Evolutionary conservation across 768 basidiomycete species (phyloP), one percentile per base, ranked within the genome.

Genomic region (Stropharia rugosoannulata): DNA sequence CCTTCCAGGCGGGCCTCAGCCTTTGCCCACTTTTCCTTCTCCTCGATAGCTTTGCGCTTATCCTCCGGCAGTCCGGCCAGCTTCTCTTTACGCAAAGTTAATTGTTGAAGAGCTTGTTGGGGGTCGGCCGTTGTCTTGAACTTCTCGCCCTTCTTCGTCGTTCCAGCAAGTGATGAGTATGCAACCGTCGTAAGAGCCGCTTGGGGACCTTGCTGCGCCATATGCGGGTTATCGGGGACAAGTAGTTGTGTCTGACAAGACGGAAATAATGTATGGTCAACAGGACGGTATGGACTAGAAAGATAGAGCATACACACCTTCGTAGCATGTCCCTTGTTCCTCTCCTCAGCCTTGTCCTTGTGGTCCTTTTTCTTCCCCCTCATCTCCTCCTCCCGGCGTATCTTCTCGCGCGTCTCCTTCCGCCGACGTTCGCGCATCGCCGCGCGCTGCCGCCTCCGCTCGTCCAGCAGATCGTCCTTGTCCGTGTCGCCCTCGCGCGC

Each of bases 1-100:
- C 97, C 97, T 52, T 91, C 92, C 56, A 97, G 75, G 47, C 93
- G 80, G 29, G 92, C 86, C 66, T 87, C 85, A 0, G 95, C 94
- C 73, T 95, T 96, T 47, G 84, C 84, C 93, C 95, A 98, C 65
- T 87, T 84, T 56, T 95, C 89, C 53, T 81, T 81, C 65, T 95
- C 95, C 68, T 91, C 86, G 11, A 87, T 81, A 43, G 78, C 78
- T 62, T 89, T 88, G 27, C 92, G 83, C 66, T 92, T 92, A 53
- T 95, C 94, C 45, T 89, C 92, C 0, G 93, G 86, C 58, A 98
- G 64, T 0, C 80, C 68, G 0, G 87, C 85, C 1, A 97, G 74
- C 63, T 89, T 90, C 61, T 87, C 86, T 66, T 92, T 91, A 27
- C 87, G 86, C 32, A 85, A 78, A 9, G 84, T 73, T 9, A 99